A percentile compares a stretch with the other conserved stretches of the same genome.
Conservation (phyloP, 2,329 filamentous ascomycete species). For the Aurifilum marmelostoma region DNA sequence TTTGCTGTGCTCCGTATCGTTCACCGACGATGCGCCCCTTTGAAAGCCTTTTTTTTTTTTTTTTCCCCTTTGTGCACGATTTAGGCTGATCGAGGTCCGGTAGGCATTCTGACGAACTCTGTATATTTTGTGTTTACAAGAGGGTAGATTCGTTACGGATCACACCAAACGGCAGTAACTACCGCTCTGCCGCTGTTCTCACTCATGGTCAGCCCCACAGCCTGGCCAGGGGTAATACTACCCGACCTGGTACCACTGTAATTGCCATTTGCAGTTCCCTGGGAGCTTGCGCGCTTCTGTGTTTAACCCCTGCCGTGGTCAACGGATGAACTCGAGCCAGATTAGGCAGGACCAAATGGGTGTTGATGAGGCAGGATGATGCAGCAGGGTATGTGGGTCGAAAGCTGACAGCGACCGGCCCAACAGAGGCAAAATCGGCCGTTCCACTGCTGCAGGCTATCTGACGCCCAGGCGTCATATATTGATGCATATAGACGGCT, state of each 20-base stretch:
- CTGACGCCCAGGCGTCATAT: not conserved
- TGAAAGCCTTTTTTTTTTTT: too few relatives aligned
- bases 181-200: not conserved
- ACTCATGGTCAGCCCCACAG: too few relatives aligned
- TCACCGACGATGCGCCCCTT: too few relatives aligned
- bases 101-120: too few relatives aligned
- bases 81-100: too few relatives aligned
- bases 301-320: not conserved
- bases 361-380: not conserved
- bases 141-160: too few relatives aligned
- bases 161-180: too few relatives aligned
- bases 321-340: not conserved
- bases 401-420: not conserved
- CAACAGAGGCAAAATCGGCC: not conserved
- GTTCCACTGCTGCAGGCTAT: not conserved
- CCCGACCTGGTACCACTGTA: not conserved
- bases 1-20: too few relatives aligned
- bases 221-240: not conserved
- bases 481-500: not conserved
- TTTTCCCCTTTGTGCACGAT: too few relatives aligned
- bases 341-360: constrained; percentile 1
- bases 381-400: not conserved
- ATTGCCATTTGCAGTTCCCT: not conserved
- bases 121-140: too few relatives aligned
- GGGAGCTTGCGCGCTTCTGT: not conserved